Percentiles rank a stretch among this genome's conserved stretches.
Conservation (phyloP, 768 basidiomycete genomes). For the Tricholoma furcatifolium region DNA sequence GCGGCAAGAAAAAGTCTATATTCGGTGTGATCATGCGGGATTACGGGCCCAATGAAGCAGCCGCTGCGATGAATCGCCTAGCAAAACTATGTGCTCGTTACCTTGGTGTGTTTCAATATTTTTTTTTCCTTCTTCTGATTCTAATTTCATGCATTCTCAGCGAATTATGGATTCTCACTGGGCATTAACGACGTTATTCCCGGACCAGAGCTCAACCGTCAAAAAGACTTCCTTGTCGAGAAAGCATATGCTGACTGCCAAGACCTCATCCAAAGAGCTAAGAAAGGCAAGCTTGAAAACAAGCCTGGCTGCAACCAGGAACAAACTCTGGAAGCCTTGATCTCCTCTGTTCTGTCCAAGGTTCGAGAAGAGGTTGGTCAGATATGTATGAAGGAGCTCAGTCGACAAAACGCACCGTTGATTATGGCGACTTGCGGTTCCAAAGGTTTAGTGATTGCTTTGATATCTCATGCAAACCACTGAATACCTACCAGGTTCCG, state of each 20-base stretch:
- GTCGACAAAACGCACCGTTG: constrained; percentile 91
- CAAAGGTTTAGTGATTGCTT: constrained; percentile 61
- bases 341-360: constrained; percentile 89
- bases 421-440: constrained; percentile 99
- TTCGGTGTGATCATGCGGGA: constrained; percentile 98
- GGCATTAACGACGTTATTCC: constrained; percentile 99
- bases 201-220: constrained; percentile 72
- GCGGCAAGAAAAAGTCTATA: constrained; percentile 99
- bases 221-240: constrained; percentile 86
- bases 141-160: constrained; percentile 39
- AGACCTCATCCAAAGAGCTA: constrained; percentile 84
- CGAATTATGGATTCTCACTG: constrained; percentile 95
- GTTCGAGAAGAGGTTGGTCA: constrained; percentile 96
- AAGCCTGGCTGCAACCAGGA: constrained; percentile 98
- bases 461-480: neutral
- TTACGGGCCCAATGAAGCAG: constrained; percentile 93
- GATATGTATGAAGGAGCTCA: constrained; percentile 98
- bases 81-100: constrained; percentile 96
- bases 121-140: neutral
- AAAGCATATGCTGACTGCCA: constrained; percentile 87
- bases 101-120: constrained; percentile 55
- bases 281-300: constrained; percentile 90
- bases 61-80: constrained; percentile 91
- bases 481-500: constrained; percentile 59
- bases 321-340: constrained; percentile 94